These are phyloP conservation scores for Pouteria campechiana DNA, from an alignment of 179 eudicot species.

Conservation along the genomic window DNA sequence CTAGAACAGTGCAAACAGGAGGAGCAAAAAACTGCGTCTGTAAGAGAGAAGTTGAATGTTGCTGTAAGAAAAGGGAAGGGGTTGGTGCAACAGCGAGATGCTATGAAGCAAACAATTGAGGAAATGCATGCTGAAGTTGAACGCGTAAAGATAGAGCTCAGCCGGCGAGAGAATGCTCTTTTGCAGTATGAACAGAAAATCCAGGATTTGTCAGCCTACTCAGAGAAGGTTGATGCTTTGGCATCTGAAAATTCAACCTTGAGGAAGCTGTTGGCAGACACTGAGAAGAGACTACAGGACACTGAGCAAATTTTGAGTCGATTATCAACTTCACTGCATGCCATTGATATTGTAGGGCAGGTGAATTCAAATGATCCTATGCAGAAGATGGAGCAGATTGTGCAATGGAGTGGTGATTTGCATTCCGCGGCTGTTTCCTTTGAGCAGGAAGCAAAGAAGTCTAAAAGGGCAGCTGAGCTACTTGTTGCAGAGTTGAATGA, in stretches of 20 bases:
- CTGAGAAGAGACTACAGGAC: constrained; percentile 39
- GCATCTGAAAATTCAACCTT: constrained; percentile 47
- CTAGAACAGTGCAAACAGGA: constrained; percentile 63
- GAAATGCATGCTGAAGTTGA: constrained; percentile 49
- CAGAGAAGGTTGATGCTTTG: constrained; percentile 30
- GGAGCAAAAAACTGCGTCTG: constrained; percentile 79
- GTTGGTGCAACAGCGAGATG: constrained; percentile 82
- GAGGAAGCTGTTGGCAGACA: constrained; percentile 46
- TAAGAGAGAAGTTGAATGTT: constrained; percentile 84
- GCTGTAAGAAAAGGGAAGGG: constrained; percentile 94
- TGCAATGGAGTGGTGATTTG: constrained; percentile 39
- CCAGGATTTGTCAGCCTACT: constrained; percentile 30
- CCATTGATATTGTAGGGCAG: constrained; percentile 28
- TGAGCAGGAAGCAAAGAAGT: constrained; percentile 63
- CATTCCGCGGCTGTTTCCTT: constrained; percentile 32
- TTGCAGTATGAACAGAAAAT: constrained; percentile 45
- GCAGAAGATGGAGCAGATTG: constrained; percentile 53
- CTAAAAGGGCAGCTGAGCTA: constrained; percentile 83
- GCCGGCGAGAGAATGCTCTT: constrained; percentile 30
- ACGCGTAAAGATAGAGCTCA: constrained; percentile 45
- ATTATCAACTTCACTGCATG: constrained; percentile 37
- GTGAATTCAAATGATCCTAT: constrained; percentile 39
- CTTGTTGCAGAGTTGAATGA: constrained; percentile 90
- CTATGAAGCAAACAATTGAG: constrained; percentile 64
- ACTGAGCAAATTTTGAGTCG: constrained; percentile 40